Evolutionary conservation across 768 basidiomycete species (phyloP), one percentile per base, ranked within the genome.

Genomic region (Boletus rubroflammeus): DNA sequence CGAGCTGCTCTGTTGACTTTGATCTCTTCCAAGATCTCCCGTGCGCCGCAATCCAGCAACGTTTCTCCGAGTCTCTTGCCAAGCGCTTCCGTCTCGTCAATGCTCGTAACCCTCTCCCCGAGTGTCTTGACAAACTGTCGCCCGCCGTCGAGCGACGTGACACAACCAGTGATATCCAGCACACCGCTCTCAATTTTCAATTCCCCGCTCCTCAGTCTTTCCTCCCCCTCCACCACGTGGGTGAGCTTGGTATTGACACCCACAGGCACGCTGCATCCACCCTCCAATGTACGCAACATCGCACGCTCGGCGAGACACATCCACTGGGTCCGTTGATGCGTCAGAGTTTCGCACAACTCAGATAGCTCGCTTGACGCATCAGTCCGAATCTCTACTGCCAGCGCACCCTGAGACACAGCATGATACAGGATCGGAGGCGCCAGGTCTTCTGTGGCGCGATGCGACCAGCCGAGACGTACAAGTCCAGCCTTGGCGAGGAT

Each of bases 211-310:
- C 54, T 56, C 57, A 66, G 48, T 39, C 66, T 66, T 11, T 72
- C 69, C 5, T 67, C 57, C n/a, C 72, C 70, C 36, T 63, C 64
- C 13, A 63, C 62, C 6, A 60, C 58, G 11, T 67, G 64, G 15
- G 70, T 68, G 52, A 88, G 69, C 43, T 67, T 72, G 28, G 83
- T 85, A 47, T 78, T 75, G 28, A 92, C 86, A 4, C 95, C 96
- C 15, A 99, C 94, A 3, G 96, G 96, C 0, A 99, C 95, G 57
- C 91, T 94, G 73, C 97, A 99, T 25, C 97, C 97, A 28, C 97
- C 97, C 71, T 98, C 97, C 49, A 98, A 77, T 23, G 87, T 85
- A n/a, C 87, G 78, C 58, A 98, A 75, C 70, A 90, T 88, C 1
- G 88, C 90, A 14, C 97, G 82, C 72, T 99, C 97, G 2, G 93